phyloP scores from a whole-genome alignment of 768 basidiomycete genomes.

The Vararia minispora region DNA sequence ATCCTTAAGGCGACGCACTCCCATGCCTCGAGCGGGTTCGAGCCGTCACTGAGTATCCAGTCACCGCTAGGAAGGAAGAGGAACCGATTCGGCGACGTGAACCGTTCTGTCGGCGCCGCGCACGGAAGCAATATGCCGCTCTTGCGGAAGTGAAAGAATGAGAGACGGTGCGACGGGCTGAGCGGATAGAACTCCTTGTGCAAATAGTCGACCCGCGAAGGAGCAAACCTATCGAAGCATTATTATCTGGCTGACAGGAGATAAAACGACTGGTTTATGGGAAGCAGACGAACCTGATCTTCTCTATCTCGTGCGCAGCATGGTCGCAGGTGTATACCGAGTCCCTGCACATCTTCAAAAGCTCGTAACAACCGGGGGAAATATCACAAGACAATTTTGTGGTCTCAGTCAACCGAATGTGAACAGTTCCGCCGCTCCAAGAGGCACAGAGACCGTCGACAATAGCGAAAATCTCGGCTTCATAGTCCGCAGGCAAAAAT shows the following conservation, averaged over 20 bases:
- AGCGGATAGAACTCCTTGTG: constrained; percentile 30
- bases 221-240: constrained; percentile 19
- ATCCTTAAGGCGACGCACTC: constrained; percentile 21
- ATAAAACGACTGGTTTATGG: no score
- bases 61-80: constrained; percentile 33
- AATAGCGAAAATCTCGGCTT: constrained; percentile 9
- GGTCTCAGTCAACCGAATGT: no score
- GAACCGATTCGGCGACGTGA: constrained; percentile 31
- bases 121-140: constrained; percentile 39
- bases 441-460: no score
- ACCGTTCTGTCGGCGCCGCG: constrained; percentile 29
- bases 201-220: constrained; percentile 28
- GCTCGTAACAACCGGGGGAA: no score
- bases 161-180: constrained; percentile 33
- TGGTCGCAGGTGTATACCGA: no score
- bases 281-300: neutral
- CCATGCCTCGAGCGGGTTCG: constrained; percentile 40
- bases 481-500: constrained; percentile 26
- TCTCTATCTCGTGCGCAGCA: neutral
- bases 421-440: no score
- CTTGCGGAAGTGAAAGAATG: constrained; percentile 27
- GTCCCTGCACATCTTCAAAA: no score
- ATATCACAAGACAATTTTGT: no score
- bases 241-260: no score
- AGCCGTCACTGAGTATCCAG: constrained; percentile 30